Percentiles rank a stretch among this genome's conserved stretches.
Evolutionary conservation across 805 yeast species (phyloP).

Genomic region (Saccharomyces paradoxus): DNA sequence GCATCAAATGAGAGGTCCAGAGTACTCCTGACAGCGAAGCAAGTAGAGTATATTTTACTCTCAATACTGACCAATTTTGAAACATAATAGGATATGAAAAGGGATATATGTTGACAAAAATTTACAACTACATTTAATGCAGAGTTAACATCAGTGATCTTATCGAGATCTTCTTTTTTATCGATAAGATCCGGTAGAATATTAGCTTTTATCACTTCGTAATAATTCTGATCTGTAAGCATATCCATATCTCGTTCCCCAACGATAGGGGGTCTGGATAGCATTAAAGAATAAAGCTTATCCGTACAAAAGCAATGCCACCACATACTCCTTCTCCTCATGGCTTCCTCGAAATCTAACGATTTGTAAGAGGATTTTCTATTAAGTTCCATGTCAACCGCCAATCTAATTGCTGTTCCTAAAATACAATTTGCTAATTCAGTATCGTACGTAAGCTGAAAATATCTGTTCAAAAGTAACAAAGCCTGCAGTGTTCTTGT

Average conservation of each 20-base stretch:
- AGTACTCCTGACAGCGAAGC: conserved; percentile 17
- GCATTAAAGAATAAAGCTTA: conserved; percentile 14
- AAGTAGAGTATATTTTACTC: conserved; percentile 9
- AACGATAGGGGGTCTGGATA: conserved; percentile 18
- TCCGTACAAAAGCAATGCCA: conserved; percentile 33
- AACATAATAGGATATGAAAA: conserved; percentile 18
- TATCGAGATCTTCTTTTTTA: conserved; percentile 7
- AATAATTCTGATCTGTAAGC: conserved; percentile 13
- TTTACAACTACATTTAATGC: conserved; percentile 13
- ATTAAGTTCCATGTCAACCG: conserved; percentile 52
- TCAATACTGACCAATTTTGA: conserved; percentile 13
- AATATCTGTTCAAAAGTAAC: conserved; percentile 36
- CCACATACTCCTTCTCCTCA: conserved; percentile 39
- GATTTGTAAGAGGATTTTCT: conserved; percentile 38
- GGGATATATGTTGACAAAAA: conserved; percentile 15
- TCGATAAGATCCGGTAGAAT: conserved; percentile 5
- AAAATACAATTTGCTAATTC: conserved; percentile 37
- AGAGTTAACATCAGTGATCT: conserved; percentile 8
- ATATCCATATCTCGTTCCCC: conserved; percentile 18
- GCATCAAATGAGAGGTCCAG: conserved; percentile 17
- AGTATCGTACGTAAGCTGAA: conserved; percentile 32
- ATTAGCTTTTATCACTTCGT: conserved; percentile 11
- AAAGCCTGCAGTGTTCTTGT: conserved; percentile 44
- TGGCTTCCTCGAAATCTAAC: conserved; percentile 32
- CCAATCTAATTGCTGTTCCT: conserved; percentile 43